phyloP scores from a whole-genome alignment of 176 grass and related monocot species.

The Bothriochloa decipiens region DNA sequence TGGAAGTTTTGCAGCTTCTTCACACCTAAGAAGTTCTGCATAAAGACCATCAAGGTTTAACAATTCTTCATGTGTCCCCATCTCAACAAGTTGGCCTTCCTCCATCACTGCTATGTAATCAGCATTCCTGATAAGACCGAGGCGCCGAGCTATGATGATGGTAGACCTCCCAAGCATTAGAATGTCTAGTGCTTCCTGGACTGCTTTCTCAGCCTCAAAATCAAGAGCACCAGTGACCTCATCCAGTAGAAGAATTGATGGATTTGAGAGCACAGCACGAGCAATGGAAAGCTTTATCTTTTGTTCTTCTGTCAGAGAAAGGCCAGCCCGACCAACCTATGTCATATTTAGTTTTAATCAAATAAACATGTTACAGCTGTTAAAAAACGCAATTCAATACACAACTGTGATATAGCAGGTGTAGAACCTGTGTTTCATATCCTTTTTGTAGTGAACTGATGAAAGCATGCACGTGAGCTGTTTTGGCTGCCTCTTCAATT shows the following conservation, averaged over 20 bases:
- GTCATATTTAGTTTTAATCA: constrained; percentile 35
- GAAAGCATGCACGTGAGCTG: constrained; percentile 93
- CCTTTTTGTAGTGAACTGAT: constrained; percentile 95
- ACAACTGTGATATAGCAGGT: constrained; percentile 31
- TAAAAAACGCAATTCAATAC: background rate
- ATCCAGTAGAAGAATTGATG: constrained; percentile 90
- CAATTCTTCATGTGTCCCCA: constrained; percentile 98
- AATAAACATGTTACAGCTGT: constrained; percentile 5
- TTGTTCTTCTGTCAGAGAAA: constrained; percentile 87
- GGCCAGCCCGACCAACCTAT: constrained; percentile 91
- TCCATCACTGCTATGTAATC: constrained; percentile 99
- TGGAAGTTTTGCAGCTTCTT: constrained; percentile 92
- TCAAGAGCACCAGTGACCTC: constrained; percentile 97
- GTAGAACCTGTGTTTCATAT: constrained; percentile 86
- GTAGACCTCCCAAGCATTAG: constrained; percentile 94
- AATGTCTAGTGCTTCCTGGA: constrained; percentile 91
- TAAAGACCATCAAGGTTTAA: constrained; percentile 91
- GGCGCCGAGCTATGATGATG: constrained; percentile 93
- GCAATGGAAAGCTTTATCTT: constrained; percentile 99
- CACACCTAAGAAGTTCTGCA: constrained; percentile 91
- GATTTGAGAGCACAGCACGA: constrained; percentile 96
- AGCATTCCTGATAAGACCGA: constrained; percentile 97
- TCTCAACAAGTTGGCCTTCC: constrained; percentile 98
- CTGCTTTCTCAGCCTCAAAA: constrained; percentile 96
- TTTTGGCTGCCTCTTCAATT: constrained; percentile 98